These are phyloP conservation scores for Vigna angularis DNA, from an alignment of 306 rosid species.

Conservation along the genomic window DNA sequence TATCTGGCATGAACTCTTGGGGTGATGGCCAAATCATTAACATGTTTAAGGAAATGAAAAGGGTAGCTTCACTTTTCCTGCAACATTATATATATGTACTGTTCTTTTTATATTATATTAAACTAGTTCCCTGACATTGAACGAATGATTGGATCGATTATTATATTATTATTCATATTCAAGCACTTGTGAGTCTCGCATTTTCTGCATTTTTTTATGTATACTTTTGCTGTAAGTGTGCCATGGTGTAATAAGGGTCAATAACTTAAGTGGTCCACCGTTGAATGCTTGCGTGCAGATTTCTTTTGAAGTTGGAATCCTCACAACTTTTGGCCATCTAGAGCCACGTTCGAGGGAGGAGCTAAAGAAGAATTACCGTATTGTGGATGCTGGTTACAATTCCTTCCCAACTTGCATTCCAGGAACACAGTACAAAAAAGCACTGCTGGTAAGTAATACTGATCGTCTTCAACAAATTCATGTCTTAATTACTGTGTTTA, in stretches of 20 bases:
- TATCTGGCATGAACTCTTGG: constrained; percentile 61
- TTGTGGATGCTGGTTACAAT: constrained; percentile 80
- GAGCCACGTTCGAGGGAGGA: constrained; percentile 63
- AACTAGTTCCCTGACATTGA: neutral
- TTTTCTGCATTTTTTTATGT: constrained; percentile 31
- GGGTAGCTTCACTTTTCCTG: constrained; percentile 44
- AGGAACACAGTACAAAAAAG: constrained; percentile 75
- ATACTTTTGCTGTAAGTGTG: neutral
- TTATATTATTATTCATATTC: constrained; percentile 34
- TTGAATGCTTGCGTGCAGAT: constrained; percentile 57
- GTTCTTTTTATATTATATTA: neutral
- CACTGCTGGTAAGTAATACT: constrained; percentile 59
- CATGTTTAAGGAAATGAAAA: constrained; percentile 83
- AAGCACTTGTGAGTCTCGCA: neutral
- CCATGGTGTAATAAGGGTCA: constrained; percentile 9
- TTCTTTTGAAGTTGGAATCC: constrained; percentile 86
- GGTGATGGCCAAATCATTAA: constrained; percentile 54
- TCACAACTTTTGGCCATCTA: constrained; percentile 68
- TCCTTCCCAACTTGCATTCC: constrained; percentile 77
- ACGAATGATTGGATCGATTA: constrained; percentile 35
- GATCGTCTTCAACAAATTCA: neutral
- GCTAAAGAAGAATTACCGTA: constrained; percentile 66
- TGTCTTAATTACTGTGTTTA: neutral
- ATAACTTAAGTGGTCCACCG: constrained; percentile 33
- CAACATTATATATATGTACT: neutral